Percentiles rank a stretch among this genome's conserved stretches.
Conservation (phyloP, 306 rosid species). For the Abrus pulchellus region DNA sequence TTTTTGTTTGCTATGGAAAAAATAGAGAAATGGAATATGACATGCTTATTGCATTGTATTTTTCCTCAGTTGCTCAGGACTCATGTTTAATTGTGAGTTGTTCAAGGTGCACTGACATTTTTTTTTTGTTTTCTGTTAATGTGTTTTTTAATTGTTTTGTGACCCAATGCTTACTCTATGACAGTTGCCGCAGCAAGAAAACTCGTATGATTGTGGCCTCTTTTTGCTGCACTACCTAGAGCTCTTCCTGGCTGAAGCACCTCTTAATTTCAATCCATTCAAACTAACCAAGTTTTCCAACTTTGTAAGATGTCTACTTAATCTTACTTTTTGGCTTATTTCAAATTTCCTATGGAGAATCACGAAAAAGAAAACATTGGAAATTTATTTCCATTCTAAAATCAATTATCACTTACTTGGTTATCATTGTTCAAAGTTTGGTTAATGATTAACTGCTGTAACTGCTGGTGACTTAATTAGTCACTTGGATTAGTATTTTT, state of each 20-base stretch:
- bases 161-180: slow-evolving; percentile 44
- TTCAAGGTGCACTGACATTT: neutral
- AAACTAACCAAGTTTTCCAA: slow-evolving; percentile 71
- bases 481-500: slow-evolving; percentile 21
- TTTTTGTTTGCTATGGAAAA: neutral
- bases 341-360: neutral
- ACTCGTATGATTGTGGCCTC: slow-evolving; percentile 91
- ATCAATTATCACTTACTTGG: slow-evolving; percentile 3
- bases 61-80: slow-evolving; percentile 5
- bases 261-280: slow-evolving; percentile 82
- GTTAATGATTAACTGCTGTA: slow-evolving; percentile 8
- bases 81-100: slow-evolving; percentile 25
- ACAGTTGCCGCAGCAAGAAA: slow-evolving; percentile 97
- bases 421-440: neutral
- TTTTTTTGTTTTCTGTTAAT: slow-evolving; percentile 8
- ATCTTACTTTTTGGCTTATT: slow-evolving; percentile 33
- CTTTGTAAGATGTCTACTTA: slow-evolving; percentile 73
- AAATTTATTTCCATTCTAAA: neutral
- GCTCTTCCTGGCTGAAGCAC: slow-evolving; percentile 85
- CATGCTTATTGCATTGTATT: neutral
- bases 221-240: slow-evolving; percentile 96
- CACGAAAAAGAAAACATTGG: slow-evolving; percentile 14
- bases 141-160: slow-evolving; percentile 11
- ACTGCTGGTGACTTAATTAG: slow-evolving; percentile 9
- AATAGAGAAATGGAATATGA: neutral